A percentile compares a stretch with the other conserved stretches of the same genome.
phyloP scores from a whole-genome alignment of 1,284 basidiomycete genomes.

The Exobasidium rhododendri region DNA sequence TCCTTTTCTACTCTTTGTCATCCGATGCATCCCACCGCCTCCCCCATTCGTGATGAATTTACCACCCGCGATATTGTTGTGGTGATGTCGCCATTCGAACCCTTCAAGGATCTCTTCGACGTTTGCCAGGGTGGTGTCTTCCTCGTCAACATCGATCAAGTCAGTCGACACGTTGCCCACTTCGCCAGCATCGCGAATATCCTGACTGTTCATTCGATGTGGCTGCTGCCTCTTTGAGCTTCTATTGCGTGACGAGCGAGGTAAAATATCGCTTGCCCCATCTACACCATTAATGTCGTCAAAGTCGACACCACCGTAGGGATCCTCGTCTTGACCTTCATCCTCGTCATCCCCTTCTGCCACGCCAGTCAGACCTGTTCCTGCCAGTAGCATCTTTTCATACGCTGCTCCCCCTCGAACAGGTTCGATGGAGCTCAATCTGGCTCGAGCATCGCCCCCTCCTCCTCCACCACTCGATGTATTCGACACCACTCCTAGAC shows the following conservation, averaged over 20 bases:
- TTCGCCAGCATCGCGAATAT: conserved; percentile 4
- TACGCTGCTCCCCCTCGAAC: conserved; percentile 45
- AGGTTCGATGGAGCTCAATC: conserved; percentile 45
- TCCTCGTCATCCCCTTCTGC: conserved; percentile 39
- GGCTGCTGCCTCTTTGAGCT: neutral
- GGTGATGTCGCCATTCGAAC: conserved; percentile 71
- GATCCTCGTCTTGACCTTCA: conserved; percentile 31
- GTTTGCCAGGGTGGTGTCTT: conserved; percentile 45
- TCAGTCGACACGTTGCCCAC: neutral
- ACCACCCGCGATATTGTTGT: conserved; percentile 12
- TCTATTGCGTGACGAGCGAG: conserved; percentile 2
- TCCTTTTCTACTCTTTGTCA: conserved; percentile 23
- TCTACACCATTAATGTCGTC: conserved; percentile 18
- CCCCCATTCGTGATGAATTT: conserved; percentile 1
- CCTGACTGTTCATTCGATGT: conserved; percentile 3
- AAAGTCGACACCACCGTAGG: conserved; percentile 34
- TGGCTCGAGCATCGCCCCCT: conserved; percentile 35
- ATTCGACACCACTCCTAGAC: conserved; percentile 14
- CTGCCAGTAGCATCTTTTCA: conserved; percentile 46
- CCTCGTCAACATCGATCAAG: conserved; percentile 35
- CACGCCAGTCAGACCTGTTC: conserved; percentile 36
- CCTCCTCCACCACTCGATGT: too few species aligned
- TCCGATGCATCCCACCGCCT: neutral
- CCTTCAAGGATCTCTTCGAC: conserved; percentile 98
- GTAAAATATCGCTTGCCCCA: neutral